phyloP scores from a whole-genome alignment of 1,139 yeast species.

The Wickerhamomyces sp. region DNA sequence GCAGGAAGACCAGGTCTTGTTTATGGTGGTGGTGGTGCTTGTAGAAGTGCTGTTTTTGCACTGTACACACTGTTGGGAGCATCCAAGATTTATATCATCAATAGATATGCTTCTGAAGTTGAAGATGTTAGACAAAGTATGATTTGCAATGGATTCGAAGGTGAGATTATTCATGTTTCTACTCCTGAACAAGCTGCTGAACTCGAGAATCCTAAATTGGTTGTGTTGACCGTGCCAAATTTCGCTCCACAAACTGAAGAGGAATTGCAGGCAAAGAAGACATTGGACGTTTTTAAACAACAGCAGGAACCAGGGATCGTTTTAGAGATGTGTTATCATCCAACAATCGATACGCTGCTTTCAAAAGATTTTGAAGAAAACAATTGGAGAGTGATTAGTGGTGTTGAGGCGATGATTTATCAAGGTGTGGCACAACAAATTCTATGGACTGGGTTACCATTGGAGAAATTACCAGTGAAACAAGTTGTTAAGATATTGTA shows the following conservation, averaged over 20 bases:
- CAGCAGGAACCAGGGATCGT: conserved; percentile 17
- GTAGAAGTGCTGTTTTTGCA: conserved; percentile 22
- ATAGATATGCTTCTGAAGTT: conserved; percentile 19
- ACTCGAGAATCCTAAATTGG: conserved; percentile 14
- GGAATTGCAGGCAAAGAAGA: conserved; percentile 16
- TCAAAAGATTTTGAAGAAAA: conserved; percentile 10
- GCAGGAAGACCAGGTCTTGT: conserved; percentile 17
- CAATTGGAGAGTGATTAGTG: conserved; percentile 19
- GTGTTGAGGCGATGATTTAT: conserved; percentile 24
- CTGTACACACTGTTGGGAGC: conserved; percentile 18
- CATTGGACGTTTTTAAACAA: conserved; percentile 15
- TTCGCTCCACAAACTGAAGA: conserved; percentile 14
- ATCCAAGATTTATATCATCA: conserved; percentile 20
- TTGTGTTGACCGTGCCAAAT: conserved; percentile 21
- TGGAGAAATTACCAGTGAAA: conserved; percentile 14
- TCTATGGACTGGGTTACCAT: conserved; percentile 19
- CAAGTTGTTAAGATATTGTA: conserved; percentile 6
- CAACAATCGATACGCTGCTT: conserved; percentile 15
- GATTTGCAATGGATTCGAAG: conserved; percentile 17
- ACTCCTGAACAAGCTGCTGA: conserved; percentile 15
- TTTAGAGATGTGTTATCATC: conserved; percentile 22
- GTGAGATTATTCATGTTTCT: conserved; percentile 19
- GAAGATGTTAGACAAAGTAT: conserved; percentile 13
- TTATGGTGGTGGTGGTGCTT: conserved; percentile 24
- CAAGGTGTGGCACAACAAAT: conserved; percentile 22